These are phyloP conservation scores for Boletus fagicola DNA, from an alignment of 768 basidiomycete genomes.

Conservation along the genomic window DNA sequence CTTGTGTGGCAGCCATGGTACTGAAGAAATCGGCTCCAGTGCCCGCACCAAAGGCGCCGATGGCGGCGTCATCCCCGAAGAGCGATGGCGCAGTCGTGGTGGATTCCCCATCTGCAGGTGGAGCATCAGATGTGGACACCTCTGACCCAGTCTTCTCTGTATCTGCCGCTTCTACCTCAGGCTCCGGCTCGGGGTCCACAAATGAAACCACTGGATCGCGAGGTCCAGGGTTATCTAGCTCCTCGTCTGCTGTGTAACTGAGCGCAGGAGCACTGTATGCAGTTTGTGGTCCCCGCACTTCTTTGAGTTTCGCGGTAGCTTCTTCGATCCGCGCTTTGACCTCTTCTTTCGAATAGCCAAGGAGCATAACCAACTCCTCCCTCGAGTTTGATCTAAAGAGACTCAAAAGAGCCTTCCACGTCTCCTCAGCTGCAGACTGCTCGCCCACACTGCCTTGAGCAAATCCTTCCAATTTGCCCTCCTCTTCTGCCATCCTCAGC, in stretches of 20 bases:
- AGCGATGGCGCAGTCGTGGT: constrained; percentile 85
- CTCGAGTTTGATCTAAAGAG: constrained; percentile 87
- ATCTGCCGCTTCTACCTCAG: constrained; percentile 27
- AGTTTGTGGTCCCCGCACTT: constrained; percentile 29
- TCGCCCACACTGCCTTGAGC: constrained; percentile 52
- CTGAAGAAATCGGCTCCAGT: constrained; percentile 85
- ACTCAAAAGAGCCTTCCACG: constrained; percentile 87
- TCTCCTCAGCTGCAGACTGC: constrained; percentile 42
- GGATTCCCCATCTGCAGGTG: constrained; percentile 69
- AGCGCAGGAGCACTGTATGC: constrained; percentile 28
- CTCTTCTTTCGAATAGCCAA: constrained; percentile 91
- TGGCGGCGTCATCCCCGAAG: constrained; percentile 73
- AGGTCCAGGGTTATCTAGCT: constrained; percentile 43
- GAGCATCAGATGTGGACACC: constrained; percentile 64
- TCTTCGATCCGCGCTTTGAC: constrained; percentile 76
- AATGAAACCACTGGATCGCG: constrained; percentile 84
- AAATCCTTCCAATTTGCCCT: constrained; percentile 57
- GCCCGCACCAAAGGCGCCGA: constrained; percentile 55
- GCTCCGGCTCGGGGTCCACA: constrained; percentile 55
- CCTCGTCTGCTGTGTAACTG: constrained; percentile 38
- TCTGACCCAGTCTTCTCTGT: constrained; percentile 57
- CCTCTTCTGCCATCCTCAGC: constrained; percentile 62
- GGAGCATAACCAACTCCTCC: constrained; percentile 83
- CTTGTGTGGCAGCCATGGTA: constrained; percentile 58
- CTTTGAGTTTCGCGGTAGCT: constrained; percentile 74